phyloP scores from a whole-genome alignment of 2,329 filamentous ascomycete genomes.

The Monosporascus sp. region DNA sequence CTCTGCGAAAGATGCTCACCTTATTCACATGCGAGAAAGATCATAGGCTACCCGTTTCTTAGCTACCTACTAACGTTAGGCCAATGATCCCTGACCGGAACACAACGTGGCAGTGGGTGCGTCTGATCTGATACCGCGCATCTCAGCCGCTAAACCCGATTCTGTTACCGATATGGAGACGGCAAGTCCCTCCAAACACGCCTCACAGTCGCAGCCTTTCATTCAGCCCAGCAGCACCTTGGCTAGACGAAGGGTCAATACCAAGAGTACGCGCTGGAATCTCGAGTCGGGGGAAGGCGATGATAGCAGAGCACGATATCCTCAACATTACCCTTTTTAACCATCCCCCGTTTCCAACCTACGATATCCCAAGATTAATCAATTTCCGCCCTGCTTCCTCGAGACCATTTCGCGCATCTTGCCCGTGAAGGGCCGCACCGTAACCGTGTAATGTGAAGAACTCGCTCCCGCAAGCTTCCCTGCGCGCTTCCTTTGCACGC shows the following conservation, averaged over 20 bases:
- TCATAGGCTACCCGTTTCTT: background rate
- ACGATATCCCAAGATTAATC: too few relatives aligned
- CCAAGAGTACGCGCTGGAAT: too few relatives aligned
- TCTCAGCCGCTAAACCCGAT: conserved; percentile 24
- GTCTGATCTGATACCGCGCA: background rate
- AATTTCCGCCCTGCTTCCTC: background rate
- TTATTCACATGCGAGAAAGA: too few relatives aligned
- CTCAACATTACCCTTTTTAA: too few relatives aligned
- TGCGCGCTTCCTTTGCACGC: background rate
- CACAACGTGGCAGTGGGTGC: background rate
- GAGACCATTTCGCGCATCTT: background rate
- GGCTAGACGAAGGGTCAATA: too few relatives aligned
- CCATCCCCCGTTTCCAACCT: too few relatives aligned
- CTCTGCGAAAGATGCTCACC: too few relatives aligned
- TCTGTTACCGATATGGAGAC: conserved; percentile 27
- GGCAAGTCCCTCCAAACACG: conserved; percentile 2
- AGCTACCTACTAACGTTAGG: background rate
- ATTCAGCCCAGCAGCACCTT: too few relatives aligned
- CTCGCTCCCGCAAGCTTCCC: conserved; percentile 1
- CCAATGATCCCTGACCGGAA: background rate
- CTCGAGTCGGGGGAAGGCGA: too few relatives aligned
- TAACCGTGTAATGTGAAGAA: conserved; percentile 14
- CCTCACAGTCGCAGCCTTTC: background rate
- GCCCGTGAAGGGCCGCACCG: conserved; percentile 13
- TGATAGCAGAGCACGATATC: too few relatives aligned